Base-by-base conservation (phyloP, 2,329 filamentous ascomycete genomes). In the Stagonosporopsis vannaccii region DNA sequence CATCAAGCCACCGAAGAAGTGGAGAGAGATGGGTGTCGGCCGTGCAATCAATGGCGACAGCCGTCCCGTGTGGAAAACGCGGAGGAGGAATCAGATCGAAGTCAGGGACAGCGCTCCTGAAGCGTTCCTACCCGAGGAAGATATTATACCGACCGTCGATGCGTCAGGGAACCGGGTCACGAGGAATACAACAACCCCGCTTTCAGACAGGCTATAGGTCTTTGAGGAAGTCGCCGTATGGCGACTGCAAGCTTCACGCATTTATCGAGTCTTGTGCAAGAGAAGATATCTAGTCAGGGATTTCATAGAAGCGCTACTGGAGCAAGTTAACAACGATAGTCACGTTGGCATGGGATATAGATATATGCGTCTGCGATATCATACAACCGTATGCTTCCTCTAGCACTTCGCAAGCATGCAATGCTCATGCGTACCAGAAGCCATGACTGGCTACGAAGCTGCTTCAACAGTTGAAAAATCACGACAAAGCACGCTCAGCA, bases 1-100 rank as follows among this genome's bases (percentile, higher is more conserved):
- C 2, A 76, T 86, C 55, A 82, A 84, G 62, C 84, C 84, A n/a
- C 81, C 81, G 33, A 81, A 79, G 70, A 80, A 79, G 63, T 84
- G 81, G 75, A 79, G 81, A 56, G 77, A 77, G 17, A 77, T 78
- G 75, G 79, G 78, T 19, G 75, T 80, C 6, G 75, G 75, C 1
- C 71, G 66, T 35, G 65, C 71, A 13, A 33, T 58, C 22, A 50
- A 62, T 13, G 73, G 73, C 12, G 56, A 67, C 48, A 56, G 52
- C 22, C 43, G 51, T 8, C 75, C 75, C 2, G 64, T 60, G 33
- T 77, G 75, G 73, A 77, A 77, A 60, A 60, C 65, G 20, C 51
- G 59, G 20, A 35, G 35, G 20, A 68, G 72, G 48, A 74, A 75
- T 28, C 57, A 58, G 19, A 70, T 75, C 6, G 53, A 63, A 13